These are phyloP conservation scores for Paecilomyces variotii DNA, from an alignment of 2,329 filamentous ascomycete species.

Conservation along the genomic window DNA sequence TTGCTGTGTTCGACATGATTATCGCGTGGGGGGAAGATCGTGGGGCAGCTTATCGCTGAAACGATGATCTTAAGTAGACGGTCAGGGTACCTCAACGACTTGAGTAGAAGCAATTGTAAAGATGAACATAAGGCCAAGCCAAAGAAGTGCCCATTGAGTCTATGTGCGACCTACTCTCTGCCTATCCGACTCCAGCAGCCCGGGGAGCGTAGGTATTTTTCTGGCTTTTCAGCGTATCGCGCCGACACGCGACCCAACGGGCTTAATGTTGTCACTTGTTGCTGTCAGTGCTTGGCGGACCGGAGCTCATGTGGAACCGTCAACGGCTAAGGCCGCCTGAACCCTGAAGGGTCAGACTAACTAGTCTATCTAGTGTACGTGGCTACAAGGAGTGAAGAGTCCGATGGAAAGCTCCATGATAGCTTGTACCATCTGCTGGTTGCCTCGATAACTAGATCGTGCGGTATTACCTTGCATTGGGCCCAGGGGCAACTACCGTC, in stretches of 20 bases:
- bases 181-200: neutral
- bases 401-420: neutral
- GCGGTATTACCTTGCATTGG: neutral
- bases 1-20: constrained; percentile 4
- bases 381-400: neutral
- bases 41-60: neutral
- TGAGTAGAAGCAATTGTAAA: neutral
- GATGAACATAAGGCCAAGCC: neutral
- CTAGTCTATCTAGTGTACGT: neutral
- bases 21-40: neutral
- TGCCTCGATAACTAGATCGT: constrained; percentile 1
- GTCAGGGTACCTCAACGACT: neutral
- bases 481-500: neutral
- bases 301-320: neutral
- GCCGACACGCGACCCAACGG: neutral
- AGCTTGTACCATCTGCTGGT: neutral
- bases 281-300: neutral
- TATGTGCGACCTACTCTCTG: neutral
- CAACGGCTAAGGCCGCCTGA: neutral
- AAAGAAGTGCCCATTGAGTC: neutral
- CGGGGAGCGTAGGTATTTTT: neutral
- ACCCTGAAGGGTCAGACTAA: neutral
- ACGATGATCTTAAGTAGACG: neutral
- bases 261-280: neutral
- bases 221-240: neutral